phyloP scores from a whole-genome alignment of 768 basidiomycete species.

The Trichaptum fuscoviolaceum region DNA sequence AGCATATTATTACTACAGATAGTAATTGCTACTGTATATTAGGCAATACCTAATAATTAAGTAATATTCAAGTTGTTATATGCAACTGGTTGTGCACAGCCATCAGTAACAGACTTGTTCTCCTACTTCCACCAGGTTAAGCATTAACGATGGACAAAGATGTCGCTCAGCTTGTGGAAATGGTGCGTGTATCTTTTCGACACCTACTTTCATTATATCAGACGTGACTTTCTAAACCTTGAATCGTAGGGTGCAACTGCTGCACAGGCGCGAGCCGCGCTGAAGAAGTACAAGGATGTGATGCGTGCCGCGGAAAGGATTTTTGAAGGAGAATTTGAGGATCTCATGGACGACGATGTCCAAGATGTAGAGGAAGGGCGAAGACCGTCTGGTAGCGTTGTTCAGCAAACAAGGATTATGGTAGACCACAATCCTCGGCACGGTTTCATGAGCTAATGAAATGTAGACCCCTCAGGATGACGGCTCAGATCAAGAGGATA shows the following conservation, averaged over 20 bases:
- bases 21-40: too few relatives aligned
- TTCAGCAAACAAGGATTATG: conserved; percentile 6
- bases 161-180: conserved; percentile 58
- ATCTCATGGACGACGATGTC: conserved; percentile 41
- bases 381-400: conserved; percentile 17
- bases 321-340: conserved; percentile 79
- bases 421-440: conserved; percentile 14
- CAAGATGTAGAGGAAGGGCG: conserved; percentile 13
- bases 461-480: conserved; percentile 59
- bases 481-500: conserved; percentile 42
- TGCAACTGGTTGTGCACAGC: too few relatives aligned
- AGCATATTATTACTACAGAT: too few relatives aligned
- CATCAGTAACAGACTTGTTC: too few relatives aligned
- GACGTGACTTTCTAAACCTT: conserved; percentile 4
- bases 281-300: conserved; percentile 80
- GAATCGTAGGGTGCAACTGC: conserved; percentile 66
- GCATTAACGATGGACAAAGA: conserved; percentile 41
- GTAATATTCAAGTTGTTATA: too few relatives aligned
- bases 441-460: conserved; percentile 2
- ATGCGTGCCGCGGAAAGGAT: conserved; percentile 87
- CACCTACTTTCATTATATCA: conserved; percentile 2
- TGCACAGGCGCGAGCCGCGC: conserved; percentile 78
- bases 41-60: too few relatives aligned
- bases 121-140: too few relatives aligned
- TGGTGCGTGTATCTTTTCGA: conserved; percentile 29